phyloP scores from a whole-genome alignment of 305 asterid species.

The Plantago coronopus region DNA sequence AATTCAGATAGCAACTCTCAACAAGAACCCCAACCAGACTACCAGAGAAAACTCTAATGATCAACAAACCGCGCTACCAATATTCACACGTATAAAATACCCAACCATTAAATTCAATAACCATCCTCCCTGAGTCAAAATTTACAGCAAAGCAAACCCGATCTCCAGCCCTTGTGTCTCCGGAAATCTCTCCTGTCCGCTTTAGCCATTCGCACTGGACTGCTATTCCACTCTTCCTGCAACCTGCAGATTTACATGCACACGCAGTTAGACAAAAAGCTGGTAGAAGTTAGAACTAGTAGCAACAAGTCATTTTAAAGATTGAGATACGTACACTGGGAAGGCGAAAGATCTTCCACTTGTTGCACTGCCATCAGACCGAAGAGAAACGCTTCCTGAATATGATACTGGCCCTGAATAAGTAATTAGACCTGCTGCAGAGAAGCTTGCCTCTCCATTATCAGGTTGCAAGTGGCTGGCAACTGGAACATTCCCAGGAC shows the following conservation, averaged over 20 bases:
- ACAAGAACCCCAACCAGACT: neutral
- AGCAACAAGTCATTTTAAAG: no score
- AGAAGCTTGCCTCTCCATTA: slow-evolving; percentile 79
- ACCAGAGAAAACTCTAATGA: slow-evolving; percentile 5
- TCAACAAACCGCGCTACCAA: slow-evolving; percentile 26
- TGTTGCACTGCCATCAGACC: slow-evolving; percentile 89
- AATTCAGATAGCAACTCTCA: slow-evolving; percentile 21
- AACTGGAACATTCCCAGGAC: slow-evolving; percentile 16
- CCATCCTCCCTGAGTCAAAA: slow-evolving; percentile 46
- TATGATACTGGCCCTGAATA: slow-evolving; percentile 63
- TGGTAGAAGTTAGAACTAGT: no score
- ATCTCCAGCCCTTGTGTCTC: slow-evolving; percentile 69
- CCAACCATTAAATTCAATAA: slow-evolving; percentile 18
- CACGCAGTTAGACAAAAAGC: no score
- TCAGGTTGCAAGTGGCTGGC: slow-evolving; percentile 32
- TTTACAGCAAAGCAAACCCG: slow-evolving; percentile 85
- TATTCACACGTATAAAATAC: slow-evolving; percentile 47
- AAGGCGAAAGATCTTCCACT: slow-evolving; percentile 86
- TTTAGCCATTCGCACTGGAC: slow-evolving; percentile 87
- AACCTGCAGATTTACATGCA: slow-evolving; percentile 39
- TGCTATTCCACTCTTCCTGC: slow-evolving; percentile 87
- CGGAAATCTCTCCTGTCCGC: slow-evolving; percentile 59
- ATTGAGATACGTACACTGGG: slow-evolving; percentile 55
- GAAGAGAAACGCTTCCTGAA: slow-evolving; percentile 79
- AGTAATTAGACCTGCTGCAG: slow-evolving; percentile 51